Evolutionary conservation across 1,284 basidiomycete species (phyloP), one percentile per base, ranked within the genome.

Genomic region (Ustilago sp.): DNA sequence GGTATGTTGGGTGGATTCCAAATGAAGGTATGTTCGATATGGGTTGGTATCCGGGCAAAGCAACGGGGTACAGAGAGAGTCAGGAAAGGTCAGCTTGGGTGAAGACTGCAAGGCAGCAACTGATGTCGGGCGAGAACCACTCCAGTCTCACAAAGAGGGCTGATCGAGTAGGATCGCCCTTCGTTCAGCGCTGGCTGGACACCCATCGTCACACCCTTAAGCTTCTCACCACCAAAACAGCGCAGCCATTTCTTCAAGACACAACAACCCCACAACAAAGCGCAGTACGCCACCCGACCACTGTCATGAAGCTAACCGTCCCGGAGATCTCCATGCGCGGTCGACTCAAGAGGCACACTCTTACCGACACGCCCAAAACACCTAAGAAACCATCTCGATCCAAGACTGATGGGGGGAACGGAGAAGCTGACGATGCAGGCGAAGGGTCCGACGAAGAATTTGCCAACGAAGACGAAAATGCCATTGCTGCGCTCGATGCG

Each of bases 1-100:
- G 39, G n/a, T 72, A 70, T 31, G 63, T 63, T 6, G 71, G 71
- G 6, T 70, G 64, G 62, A 34, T 74, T 28, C 71, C 76, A 2
- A 34, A 58, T 23, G 28, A 67, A 19, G 59, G 59, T n/a, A n/a
- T 78, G 32, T 68, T 63, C 45, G 76, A 78, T 23, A 57, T 67
- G 59, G 57, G 32, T 19, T 78, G 76, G 76, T 78, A 54, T 51
- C 76, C 76, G 0, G 76, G 76, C 0, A 78, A 78, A 43, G 59
- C 60, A 0, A n/a, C 54, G 3, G 76, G 76, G 1, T 75, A 64
- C 48, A 43, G 59, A 39, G 58, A 65, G 34, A 59, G 36, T 23
- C 36, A 51, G 17, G 48, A 62, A 17, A 47, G 65, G 28, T 51
- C 62, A 0, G 36, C 45, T 2, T 74, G 72, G 71, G 68, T 58